Evolutionary conservation across 768 basidiomycete species (phyloP), one percentile per base, ranked within the genome.

Genomic region (Lentinula sp.): DNA sequence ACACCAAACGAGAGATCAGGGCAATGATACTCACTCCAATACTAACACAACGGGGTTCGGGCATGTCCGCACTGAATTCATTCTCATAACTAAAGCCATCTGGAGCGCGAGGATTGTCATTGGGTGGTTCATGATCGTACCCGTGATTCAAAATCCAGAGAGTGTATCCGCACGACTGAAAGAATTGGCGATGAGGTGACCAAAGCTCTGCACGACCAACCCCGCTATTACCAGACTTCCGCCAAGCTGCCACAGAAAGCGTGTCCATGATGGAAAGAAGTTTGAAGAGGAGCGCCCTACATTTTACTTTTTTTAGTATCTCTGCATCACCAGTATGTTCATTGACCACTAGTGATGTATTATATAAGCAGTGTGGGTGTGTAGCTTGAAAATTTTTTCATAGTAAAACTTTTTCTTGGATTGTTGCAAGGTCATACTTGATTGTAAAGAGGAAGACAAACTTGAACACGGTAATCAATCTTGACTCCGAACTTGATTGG

Each of bases 121-220:
- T 40, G 11, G 46, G 62, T 68, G 69, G 70, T 11, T 2, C 8
- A 23, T 39, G 53, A 21, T 18, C 13, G 32, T 37, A 37, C 0
- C 8, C 6, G 4, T 8, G 4, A 13, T 1, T 1, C 37, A 54
- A 18, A 5, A 16, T 39, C 35, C 53, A 54, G 2, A 54, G 35
- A n/a, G 34, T 39, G 34, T 54, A 54, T 18, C 53, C 53, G 10
- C n/a, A 2, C 1, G 35, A 54, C 21, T 54, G 18, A 32, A 51
- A 51, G 37, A 54, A 54, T 35, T 6, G 10, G 5, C 15, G 8
- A 23, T 54, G 39, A 1, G 15, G 3, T 6, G 10, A 18, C 53
- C 53, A 54, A 37, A 18, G 5, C 13, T 54, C 23, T n/a, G 13
- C 2, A 9, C 51, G 31, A 23, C 32, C 3, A 52, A 1, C n/a